Conservation (phyloP, 73 alveolate species). For the Paramecium sonneborni region DNA sequence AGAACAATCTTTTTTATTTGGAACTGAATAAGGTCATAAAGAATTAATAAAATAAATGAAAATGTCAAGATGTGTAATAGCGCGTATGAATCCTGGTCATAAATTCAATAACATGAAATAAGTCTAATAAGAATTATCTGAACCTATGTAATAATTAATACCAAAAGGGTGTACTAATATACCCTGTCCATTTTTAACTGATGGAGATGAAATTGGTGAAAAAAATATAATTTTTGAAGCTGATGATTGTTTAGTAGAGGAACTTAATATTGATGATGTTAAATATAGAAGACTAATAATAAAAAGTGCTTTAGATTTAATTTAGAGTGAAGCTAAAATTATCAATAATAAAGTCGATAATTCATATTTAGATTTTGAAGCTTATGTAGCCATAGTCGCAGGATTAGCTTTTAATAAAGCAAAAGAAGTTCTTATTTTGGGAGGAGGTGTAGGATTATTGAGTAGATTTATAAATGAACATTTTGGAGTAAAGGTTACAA, state of each 20-base stretch:
- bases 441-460: conserved; percentile 61
- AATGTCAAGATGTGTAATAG: conserved; percentile 62
- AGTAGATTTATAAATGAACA: conserved; percentile 54
- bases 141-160: conserved; percentile 48
- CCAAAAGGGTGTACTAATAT: conserved; percentile 62
- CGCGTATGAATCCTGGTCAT: conserved; percentile 65
- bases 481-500: conserved; percentile 42
- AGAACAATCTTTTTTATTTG: conserved; percentile 46
- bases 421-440: conserved; percentile 57
- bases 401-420: conserved; percentile 51
- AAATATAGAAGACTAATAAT: conserved; percentile 60
- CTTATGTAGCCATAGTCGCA: conserved; percentile 62
- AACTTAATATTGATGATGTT: conserved; percentile 40
- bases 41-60: conserved; percentile 49
- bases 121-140: conserved; percentile 58
- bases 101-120: conserved; percentile 45
- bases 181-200: conserved; percentile 65
- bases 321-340: conserved; percentile 52
- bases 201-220: conserved; percentile 71
- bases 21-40: conserved; percentile 57
- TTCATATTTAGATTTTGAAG: conserved; percentile 64
- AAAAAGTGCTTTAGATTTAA: conserved; percentile 45
- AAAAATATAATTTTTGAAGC: conserved; percentile 48
- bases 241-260: conserved; percentile 62
- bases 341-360: conserved; percentile 43